Conservation (phyloP, 345 rosid species). For the Microthlaspi erraticum region DNA sequence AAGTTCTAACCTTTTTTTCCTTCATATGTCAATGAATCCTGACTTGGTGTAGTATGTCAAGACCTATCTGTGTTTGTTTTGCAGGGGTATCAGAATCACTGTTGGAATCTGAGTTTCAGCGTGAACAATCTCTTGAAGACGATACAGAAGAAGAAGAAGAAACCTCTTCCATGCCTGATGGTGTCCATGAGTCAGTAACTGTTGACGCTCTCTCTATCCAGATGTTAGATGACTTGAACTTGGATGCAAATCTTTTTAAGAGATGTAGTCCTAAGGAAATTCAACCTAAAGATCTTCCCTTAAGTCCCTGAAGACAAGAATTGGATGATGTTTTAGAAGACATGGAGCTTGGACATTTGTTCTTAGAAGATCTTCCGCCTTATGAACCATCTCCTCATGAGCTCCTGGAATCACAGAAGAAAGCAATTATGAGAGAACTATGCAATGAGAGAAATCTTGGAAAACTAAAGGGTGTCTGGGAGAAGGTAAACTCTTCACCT, state of each 20-base stretch:
- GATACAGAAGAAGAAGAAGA: slow-evolving; percentile 39
- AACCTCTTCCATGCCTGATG: slow-evolving; percentile 33
- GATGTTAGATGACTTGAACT: slow-evolving; percentile 42
- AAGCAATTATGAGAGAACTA: slow-evolving; percentile 67
- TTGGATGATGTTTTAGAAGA: slow-evolving; percentile 52
- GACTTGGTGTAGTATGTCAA: slow-evolving; percentile 38
- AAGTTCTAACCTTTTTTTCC: slow-evolving; percentile 14
- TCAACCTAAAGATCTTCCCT: slow-evolving; percentile 38
- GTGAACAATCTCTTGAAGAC: slow-evolving; percentile 38
- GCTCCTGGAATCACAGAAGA: slow-evolving; percentile 63
- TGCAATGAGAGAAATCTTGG: slow-evolving; percentile 61
- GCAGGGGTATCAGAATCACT: slow-evolving; percentile 74
- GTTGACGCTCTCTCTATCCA: slow-evolving; percentile 26
- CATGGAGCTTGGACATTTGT: slow-evolving; percentile 74
- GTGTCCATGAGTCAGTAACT: slow-evolving; percentile 41
- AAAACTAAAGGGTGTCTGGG: slow-evolving; percentile 88
- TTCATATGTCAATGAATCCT: slow-evolving; percentile 11
- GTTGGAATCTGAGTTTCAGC: slow-evolving; percentile 62
- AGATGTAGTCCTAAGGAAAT: slow-evolving; percentile 44
- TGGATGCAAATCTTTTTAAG: slow-evolving; percentile 40
- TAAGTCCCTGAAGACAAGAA: slow-evolving; percentile 38
- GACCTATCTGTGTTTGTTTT: slow-evolving; percentile 42
- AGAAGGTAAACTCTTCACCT: slow-evolving; percentile 61
- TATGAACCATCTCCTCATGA: slow-evolving; percentile 52
- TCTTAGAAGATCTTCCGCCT: slow-evolving; percentile 58